A percentile compares a stretch with the other conserved stretches of the same genome.
Evolutionary conservation across 176 grass and related monocot genomes (phyloP).

Genomic region (Otatea glauca): DNA sequence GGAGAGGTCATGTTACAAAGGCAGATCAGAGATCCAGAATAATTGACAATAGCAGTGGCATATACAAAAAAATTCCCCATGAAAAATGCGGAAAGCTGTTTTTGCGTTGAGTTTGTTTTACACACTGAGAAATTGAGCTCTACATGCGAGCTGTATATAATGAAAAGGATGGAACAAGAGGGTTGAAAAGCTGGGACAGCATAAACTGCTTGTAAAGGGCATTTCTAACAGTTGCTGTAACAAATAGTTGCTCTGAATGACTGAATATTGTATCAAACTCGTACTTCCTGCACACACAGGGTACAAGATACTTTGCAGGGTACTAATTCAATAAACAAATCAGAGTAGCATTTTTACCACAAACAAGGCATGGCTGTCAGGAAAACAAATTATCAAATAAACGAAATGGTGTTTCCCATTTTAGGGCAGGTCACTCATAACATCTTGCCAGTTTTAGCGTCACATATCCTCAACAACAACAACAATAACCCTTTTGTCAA

Average conservation of each 20-base stretch:
- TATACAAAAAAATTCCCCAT: no score
- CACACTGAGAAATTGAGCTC: background rate
- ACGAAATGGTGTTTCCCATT: background rate
- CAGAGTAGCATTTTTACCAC: background rate
- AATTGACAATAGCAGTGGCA: no score
- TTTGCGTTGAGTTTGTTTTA: background rate
- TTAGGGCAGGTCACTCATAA: background rate
- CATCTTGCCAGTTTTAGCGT: background rate
- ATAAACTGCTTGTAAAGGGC: background rate
- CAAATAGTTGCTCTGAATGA: background rate
- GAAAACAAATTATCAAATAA: background rate
- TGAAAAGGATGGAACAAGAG: background rate
- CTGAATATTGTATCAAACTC: background rate
- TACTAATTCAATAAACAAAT: background rate
- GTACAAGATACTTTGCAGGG: background rate
- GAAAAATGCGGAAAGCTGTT: background rate
- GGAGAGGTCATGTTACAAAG: no score
- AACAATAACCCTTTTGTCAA: no score
- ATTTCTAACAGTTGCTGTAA: background rate
- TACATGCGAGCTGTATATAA: background rate
- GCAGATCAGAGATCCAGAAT: no score
- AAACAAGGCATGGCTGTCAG: background rate
- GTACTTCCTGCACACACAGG: background rate
- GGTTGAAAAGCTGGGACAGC: background rate
- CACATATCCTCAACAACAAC: background rate